phyloP scores from a whole-genome alignment of 257 asterid species.

The Salvia hispanica region DNA sequence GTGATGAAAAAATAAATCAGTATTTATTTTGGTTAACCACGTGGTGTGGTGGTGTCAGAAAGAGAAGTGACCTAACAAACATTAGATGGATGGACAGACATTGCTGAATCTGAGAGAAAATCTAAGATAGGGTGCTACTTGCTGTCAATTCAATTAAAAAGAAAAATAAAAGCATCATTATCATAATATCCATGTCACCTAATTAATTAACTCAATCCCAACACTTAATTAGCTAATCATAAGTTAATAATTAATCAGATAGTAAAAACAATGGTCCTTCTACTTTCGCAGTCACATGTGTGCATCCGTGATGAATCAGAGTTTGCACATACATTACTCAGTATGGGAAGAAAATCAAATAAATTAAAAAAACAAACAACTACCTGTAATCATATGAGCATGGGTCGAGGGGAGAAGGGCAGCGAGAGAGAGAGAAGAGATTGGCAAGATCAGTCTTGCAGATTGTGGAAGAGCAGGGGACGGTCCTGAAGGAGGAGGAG shows the following conservation, averaged over 20 bases:
- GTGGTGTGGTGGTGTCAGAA: no score
- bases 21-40: no score
- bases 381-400: slow-evolving; percentile 68
- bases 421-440: slow-evolving; percentile 52
- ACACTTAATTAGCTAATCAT: background rate
- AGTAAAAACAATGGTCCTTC: background rate
- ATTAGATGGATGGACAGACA: no score
- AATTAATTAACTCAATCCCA: background rate
- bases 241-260: background rate
- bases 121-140: slow-evolving; percentile 13
- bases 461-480: slow-evolving; percentile 53
- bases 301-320: background rate
- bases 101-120: no score
- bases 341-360: background rate
- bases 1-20: no score
- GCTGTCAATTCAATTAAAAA: slow-evolving; percentile 1
- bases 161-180: slow-evolving; percentile 3
- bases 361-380: no score
- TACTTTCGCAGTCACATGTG: background rate
- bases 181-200: background rate
- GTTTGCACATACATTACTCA: slow-evolving; percentile 20
- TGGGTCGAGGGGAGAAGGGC: slow-evolving; percentile 51
- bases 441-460: slow-evolving; percentile 47
- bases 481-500: slow-evolving; percentile 47
- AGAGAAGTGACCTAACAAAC: background rate